Base-by-base conservation (phyloP, 2,329 filamentous ascomycete species). In the Neonectria magnoliae region DNA sequence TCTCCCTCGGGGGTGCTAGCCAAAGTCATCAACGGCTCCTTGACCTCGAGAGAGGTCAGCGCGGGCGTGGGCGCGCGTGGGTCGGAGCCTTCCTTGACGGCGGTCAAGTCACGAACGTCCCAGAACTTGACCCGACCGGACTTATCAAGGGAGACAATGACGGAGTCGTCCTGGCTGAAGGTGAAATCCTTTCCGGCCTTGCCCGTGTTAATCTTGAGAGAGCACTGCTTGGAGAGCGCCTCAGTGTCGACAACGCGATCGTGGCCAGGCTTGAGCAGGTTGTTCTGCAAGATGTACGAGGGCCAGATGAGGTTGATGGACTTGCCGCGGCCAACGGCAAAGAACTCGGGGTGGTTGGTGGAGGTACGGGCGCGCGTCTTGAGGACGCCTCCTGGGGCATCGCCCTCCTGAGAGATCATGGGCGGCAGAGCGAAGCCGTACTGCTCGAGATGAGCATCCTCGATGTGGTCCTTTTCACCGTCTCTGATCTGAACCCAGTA, bases 121-220 rank as follows among this genome's bases (percentile, higher is more conserved):
- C 96, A 99, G 84, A 99, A 98, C 80, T 97, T 96, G 81, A 98
- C 91, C 66, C 93, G 91, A 52, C 96, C 97, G 64, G 94, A 95
- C 83, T 99, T 99, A 79, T 99, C 97, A 57, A 99, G 88, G 53
- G 95, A 98, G 51, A 97, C 94, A 71, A 99, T 93, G 44, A 95
- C 90, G 2, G 91, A 93, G 78, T 99, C 96, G 78, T 99, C 96
- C 78, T 97, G 94, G 79, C 95, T 98, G 81, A 99, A 99, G 51
- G 91, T 92, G 78, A 99, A 99, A 78, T 99, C 96, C 80, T 99
- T 99, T 68, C 94, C 96, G 70, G 96, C 95, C 83, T 99, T 99
- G 72, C 95, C 96, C 67, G 94, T 98, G 72, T 95, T 93, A 80
- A 99, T 97, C 81, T 94, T 97, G 69, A 98, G 84, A 53, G 92